Evolutionary conservation across 2,329 filamentous ascomycete genomes (phyloP).

Genomic region (Curvularia verruculosa): DNA sequence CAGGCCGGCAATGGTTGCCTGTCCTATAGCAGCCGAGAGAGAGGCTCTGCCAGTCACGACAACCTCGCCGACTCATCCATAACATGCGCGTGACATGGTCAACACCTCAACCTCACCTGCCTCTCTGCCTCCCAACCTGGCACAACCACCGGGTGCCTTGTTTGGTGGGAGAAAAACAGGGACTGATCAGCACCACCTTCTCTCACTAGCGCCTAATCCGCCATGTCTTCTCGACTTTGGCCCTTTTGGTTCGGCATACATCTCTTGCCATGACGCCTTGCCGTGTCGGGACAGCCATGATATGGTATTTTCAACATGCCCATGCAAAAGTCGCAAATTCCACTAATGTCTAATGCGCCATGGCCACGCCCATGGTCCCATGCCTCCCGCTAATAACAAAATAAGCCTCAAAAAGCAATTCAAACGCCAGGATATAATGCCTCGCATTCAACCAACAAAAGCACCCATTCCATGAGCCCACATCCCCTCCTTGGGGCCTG

Average conservation of each 20-base stretch:
- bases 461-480: not conserved
- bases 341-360: not conserved
- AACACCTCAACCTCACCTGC: not conserved
- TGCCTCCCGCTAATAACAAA: not conserved
- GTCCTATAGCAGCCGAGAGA: not conserved
- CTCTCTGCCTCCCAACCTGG: not conserved
- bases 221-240: not conserved
- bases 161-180: no score
- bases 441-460: not conserved
- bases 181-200: not conserved
- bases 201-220: not conserved
- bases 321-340: not conserved
- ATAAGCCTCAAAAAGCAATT: not conserved
- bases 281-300: not conserved
- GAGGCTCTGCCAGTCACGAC: not conserved
- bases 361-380: not conserved
- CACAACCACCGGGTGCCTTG: no score
- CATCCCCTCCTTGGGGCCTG: not conserved
- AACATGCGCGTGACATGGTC: not conserved
- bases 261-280: not conserved
- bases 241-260: no score
- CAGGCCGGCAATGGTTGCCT: not conserved
- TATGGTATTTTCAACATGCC: not conserved
- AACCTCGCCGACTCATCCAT: not conserved
- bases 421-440: constrained; percentile 21